Evolutionary conservation across 441 rosid genomes (phyloP).

Genomic region (Gossypium gossypioides): DNA sequence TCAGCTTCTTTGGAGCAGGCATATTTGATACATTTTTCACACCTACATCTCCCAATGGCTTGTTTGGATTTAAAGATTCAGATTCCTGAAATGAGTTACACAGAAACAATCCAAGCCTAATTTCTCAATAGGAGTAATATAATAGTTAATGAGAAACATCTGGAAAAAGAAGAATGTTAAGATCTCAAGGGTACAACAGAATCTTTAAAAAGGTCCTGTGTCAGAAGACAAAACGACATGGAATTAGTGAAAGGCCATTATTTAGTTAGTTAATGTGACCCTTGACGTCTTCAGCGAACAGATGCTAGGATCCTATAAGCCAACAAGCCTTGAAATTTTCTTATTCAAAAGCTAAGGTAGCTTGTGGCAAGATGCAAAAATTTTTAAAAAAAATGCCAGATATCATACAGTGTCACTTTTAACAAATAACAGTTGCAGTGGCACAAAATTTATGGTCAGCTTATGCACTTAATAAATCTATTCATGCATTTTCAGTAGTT

Average conservation of each 20-base stretch:
- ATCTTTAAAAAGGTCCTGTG: neutral
- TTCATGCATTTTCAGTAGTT: slow-evolving; percentile 1
- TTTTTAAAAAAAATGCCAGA: neutral
- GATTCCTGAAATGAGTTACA: slow-evolving; percentile 37
- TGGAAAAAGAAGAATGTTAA: neutral
- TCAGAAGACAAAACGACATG: too few relatives aligned
- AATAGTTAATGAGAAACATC: neutral
- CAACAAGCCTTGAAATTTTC: neutral
- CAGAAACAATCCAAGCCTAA: slow-evolving; percentile 16
- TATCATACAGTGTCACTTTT: neutral
- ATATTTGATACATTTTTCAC: slow-evolving; percentile 30
- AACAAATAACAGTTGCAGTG: neutral
- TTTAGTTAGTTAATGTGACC: neutral
- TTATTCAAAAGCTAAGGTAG: neutral
- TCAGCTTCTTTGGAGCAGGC: slow-evolving; percentile 46
- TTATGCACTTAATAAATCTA: neutral
- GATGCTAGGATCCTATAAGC: neutral
- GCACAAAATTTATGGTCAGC: neutral
- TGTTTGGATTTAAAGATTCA: slow-evolving; percentile 26
- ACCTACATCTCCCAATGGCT: slow-evolving; percentile 17
- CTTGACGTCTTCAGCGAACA: neutral
- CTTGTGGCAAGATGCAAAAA: neutral
- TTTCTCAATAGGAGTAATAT: slow-evolving; percentile 19
- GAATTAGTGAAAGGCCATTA: neutral
- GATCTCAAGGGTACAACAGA: neutral